Base-by-base conservation (phyloP, 495 filamentous ascomycete species). In the Tetracladium setigerum region DNA sequence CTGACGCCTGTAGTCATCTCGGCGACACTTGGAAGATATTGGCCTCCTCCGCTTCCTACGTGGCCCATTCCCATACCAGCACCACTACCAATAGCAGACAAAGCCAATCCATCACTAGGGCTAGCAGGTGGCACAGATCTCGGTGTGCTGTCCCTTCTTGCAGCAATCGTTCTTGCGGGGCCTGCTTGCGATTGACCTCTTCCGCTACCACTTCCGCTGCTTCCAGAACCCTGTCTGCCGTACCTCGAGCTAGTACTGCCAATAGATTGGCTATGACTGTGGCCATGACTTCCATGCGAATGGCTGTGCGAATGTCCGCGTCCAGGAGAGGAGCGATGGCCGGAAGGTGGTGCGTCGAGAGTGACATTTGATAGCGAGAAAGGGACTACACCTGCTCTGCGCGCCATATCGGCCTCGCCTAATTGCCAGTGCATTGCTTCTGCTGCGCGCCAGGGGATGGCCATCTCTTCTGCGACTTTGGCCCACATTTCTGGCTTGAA, bases 351-450 rank as follows among this genome's bases (percentile, higher is more conserved):
- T 43, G 54, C 74, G 57, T 81, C 78, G 44, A 79, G 67, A 18
- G 76, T 69, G 39, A 75, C 67, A 41, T 70, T 77, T 30, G 82
- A 83, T 34, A 85, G 69, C 22, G 82, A 78, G 60, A 91, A 94
- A 2, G 86, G 87, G 33, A 86, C 77, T 30, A 86, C 84, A 14
- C 88, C 87, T n/a, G 88, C 88, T 46, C 88, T 83, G 46, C 83
- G 76, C 30, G 87, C 87, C 86, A 98, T 96, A 48, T 96, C 92
- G 54, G 77, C 70, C 62, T 95, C 90, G 43, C 92, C 92, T 15
- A 98, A 66, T 58, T 94, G 85, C 92, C 92, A 98, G 66, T 98
- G 92, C 90, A 95, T 95, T 13, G 86, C 87, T 67, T 98, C 92
- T 27, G 86, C 91, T 6, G 92, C 86, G 44, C 91, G 79, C 90